Conservation (phyloP, 306 rosid genomes). For the Vachellia collinsii region DNA sequence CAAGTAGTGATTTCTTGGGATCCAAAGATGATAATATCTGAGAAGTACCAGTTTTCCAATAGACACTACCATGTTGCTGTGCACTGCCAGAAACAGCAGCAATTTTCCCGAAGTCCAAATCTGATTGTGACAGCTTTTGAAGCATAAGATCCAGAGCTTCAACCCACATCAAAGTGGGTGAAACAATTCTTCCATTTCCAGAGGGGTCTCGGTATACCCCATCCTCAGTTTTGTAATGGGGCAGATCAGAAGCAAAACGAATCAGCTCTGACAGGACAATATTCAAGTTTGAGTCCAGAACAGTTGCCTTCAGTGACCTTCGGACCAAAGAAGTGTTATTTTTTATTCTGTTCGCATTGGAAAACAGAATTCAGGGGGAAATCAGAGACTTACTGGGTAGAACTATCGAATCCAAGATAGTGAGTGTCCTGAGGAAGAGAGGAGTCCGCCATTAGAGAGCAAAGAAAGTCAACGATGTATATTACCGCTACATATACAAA, state of each 20-base stretch:
- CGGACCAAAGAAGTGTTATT: constrained; percentile 7
- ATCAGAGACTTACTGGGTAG: constrained; percentile 74
- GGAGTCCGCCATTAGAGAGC: constrained; percentile 62
- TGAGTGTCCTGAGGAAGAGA: constrained; percentile 70
- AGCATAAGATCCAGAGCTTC: constrained; percentile 89
- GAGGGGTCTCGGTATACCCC: constrained; percentile 84
- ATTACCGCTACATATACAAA: background rate
- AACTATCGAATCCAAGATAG: constrained; percentile 88
- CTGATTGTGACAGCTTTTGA: constrained; percentile 61
- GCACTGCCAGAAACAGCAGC: constrained; percentile 93
- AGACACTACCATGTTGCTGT: constrained; percentile 96
- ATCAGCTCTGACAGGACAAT: constrained; percentile 72
- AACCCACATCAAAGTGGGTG: constrained; percentile 97
- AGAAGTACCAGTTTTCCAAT: constrained; percentile 85
- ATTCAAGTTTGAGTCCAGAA: constrained; percentile 77
- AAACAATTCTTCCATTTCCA: constrained; percentile 77
- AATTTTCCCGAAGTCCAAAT: constrained; percentile 64
- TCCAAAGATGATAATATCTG: constrained; percentile 68
- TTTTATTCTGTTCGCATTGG: constrained; percentile 30
- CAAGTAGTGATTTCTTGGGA: constrained; percentile 55
- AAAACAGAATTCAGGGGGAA: background rate
- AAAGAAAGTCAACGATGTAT: background rate
- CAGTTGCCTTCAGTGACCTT: constrained; percentile 96
- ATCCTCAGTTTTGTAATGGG: constrained; percentile 86
- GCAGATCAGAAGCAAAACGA: constrained; percentile 80